Evolutionary conservation across 129 eudicot genomes (phyloP).

Genomic region (Lactuca saligna): DNA sequence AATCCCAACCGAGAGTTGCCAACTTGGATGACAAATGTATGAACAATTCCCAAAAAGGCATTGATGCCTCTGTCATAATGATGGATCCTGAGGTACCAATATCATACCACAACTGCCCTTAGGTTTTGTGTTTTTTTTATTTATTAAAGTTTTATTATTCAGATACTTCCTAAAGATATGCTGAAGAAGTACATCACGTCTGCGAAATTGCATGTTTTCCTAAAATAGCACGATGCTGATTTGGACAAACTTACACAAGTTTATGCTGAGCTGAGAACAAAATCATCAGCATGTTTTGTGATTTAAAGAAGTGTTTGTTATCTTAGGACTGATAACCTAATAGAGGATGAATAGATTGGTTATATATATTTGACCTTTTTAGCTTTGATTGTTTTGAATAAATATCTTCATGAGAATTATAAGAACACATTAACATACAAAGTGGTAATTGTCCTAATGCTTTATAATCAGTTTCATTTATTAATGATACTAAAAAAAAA

Average conservation of each 20-base stretch:
- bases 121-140: background rate
- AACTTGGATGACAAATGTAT: too few species aligned
- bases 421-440: too few species aligned
- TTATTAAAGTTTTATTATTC: slow-evolving; percentile 14
- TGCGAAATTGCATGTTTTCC: slow-evolving; percentile 88
- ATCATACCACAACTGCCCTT: background rate
- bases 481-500: too few species aligned
- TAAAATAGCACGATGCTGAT: slow-evolving; percentile 88
- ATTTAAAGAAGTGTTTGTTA: background rate
- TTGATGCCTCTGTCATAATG: slow-evolving; percentile 7
- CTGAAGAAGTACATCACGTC: slow-evolving; percentile 87
- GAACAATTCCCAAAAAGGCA: too few species aligned
- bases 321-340: too few species aligned
- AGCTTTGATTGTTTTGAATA: too few species aligned
- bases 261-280: slow-evolving; percentile 91
- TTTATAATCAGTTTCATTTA: too few species aligned
- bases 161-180: slow-evolving; percentile 91
- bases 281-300: slow-evolving; percentile 70
- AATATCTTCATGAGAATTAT: too few species aligned
- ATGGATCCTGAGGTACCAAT: slow-evolving; percentile 78
- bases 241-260: slow-evolving; percentile 79
- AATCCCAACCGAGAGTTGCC: too few species aligned
- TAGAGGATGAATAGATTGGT: too few species aligned
- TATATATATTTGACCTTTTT: too few species aligned
- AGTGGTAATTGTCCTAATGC: too few species aligned